Evolutionary conservation across 768 basidiomycete species (phyloP), one percentile per base, ranked within the genome.

Genomic region (Nevesoporus exiguus): DNA sequence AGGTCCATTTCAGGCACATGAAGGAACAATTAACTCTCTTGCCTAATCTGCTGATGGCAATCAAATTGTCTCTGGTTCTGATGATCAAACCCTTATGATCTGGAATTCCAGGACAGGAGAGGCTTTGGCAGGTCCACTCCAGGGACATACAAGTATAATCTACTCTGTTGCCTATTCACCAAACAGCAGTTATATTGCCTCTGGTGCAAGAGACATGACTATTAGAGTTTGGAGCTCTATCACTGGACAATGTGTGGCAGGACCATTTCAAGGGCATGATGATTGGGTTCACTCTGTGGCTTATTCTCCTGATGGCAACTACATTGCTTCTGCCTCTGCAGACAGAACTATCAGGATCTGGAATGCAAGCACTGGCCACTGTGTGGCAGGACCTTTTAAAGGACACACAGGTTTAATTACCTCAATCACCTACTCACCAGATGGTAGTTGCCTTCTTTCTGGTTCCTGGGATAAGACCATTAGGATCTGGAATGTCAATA

Each of bases 261-360:
- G 31, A 31, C 54, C 54, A 46, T 33, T 56, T 19, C 14, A 47
- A 3, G 57, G 39, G 10, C 56, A 69, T 11, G 49, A 14, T 17
- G 7, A 13, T 14, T 21, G 30, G 25, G 41, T 65, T 0, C 34
- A 34, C 10, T 60, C 61, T 51, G 36, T 69, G 49, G 66, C 58
- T 19, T 58, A 65, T 43, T 69, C 70, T 14, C 59, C 59, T 34
- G 57, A 71, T 61, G 56, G 60, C 10, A 57, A 10, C 25, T 47
- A 52, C 8, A 51, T 73, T 39, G 66, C 47, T 22, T 66, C 68
- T 52, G 71, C 54, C 5, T 65, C 63, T 3, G 3, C 27, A n/a
- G 59, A 70, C 37, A 33, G 17, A 1, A 60, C 56, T 1, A 27
- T 68, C 2, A 62, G 41, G 44, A 52, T 68, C 17, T 66, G 65